Percentiles rank a stretch among this genome's conserved stretches.
These are phyloP conservation scores for Paratinospora sagittata DNA, from an alignment of 164 flowering plant genomes.

Conservation along the genomic window DNA sequence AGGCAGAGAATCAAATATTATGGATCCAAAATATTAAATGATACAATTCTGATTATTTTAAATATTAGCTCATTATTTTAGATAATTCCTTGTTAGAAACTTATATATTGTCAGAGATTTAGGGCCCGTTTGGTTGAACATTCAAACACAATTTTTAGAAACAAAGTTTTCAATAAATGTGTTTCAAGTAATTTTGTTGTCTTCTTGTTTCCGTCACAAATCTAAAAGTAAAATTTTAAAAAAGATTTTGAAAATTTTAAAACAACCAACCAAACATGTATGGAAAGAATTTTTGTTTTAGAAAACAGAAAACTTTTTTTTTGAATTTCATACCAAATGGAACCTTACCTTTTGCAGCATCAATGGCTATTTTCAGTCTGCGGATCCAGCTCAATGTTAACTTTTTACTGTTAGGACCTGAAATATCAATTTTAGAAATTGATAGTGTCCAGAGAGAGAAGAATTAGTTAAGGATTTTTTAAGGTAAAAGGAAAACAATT, in stretches of 20 bases:
- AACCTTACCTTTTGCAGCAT: slow-evolving; percentile 95
- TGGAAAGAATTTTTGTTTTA: no score
- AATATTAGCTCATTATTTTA: background rate
- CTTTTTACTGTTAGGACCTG: slow-evolving; percentile 58
- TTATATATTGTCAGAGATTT: background rate
- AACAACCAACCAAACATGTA: no score
- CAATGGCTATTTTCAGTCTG: slow-evolving; percentile 76
- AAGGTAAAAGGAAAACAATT: background rate
- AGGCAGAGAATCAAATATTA: background rate
- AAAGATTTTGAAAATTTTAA: no score
- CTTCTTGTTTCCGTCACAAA: no score
- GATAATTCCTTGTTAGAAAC: background rate
- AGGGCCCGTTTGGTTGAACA: no score
- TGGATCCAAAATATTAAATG: background rate
- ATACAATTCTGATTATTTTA: background rate
- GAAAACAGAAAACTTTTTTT: no score
- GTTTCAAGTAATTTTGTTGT: no score
- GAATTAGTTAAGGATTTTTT: background rate
- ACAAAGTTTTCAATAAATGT: no score
- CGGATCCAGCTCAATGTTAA: slow-evolving; percentile 72
- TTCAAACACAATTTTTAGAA: no score
- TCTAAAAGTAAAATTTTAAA: no score
- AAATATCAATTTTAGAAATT: slow-evolving; percentile 11
- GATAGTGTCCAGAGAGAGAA: background rate
- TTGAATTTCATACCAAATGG: no score